phyloP scores from a whole-genome alignment of 345 rosid species.

The Salix udensis region DNA sequence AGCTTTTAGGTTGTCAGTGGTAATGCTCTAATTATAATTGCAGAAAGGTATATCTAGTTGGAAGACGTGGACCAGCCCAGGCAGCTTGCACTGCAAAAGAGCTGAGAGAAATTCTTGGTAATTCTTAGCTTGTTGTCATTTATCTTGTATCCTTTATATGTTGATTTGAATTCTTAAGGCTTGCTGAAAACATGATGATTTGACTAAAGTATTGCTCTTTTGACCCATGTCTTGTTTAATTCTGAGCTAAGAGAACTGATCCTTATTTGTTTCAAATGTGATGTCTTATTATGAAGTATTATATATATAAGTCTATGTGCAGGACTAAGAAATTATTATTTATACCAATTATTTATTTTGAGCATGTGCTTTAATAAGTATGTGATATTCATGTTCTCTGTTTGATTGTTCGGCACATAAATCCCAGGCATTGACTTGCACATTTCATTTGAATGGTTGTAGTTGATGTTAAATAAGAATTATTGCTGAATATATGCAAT shows the following conservation, averaged over 20 bases:
- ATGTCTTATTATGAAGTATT: too few species aligned
- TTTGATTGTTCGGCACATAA: background rate
- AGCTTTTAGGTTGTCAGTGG: background rate
- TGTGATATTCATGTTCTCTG: background rate
- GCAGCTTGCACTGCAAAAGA: constrained; percentile 97
- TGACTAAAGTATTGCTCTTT: background rate
- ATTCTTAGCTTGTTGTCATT: background rate
- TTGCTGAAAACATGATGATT: background rate
- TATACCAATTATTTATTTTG: background rate
- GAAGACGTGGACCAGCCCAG: constrained; percentile 96
- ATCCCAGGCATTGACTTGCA: background rate
- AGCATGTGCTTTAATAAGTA: background rate
- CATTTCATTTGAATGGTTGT: background rate
- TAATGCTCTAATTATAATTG: constrained; percentile 11
- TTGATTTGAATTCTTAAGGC: background rate
- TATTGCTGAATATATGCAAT: background rate
- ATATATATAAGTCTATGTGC: background rate
- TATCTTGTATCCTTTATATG: background rate
- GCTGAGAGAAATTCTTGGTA: constrained; percentile 90
- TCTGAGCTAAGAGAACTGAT: background rate
- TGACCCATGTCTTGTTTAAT: too few species aligned
- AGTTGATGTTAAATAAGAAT: background rate
- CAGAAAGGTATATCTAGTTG: constrained; percentile 85
- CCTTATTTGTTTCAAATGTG: background rate
- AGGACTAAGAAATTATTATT: background rate